phyloP scores from a whole-genome alignment of 805 yeast genomes.

The Yarrowia sp. region DNA sequence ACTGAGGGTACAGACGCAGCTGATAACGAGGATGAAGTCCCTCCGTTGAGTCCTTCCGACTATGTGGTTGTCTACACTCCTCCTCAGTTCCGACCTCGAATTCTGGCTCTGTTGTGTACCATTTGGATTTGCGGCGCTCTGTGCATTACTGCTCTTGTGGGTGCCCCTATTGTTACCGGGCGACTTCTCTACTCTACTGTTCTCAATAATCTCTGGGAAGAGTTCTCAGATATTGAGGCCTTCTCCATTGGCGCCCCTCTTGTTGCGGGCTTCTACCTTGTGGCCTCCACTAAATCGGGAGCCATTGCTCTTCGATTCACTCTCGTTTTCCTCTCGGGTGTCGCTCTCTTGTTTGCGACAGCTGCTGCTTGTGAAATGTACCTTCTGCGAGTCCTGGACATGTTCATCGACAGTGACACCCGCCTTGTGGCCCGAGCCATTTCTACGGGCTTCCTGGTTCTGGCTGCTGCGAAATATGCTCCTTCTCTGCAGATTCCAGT shows the following conservation, averaged over 20 bases:
- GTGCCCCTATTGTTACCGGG: conserved; percentile 37
- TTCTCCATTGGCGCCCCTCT: conserved; percentile 32
- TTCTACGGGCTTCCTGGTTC: neutral
- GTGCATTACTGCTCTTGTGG: conserved; percentile 32
- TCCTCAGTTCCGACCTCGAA: conserved; percentile 63
- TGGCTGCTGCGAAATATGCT: neutral
- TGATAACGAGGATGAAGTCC: conserved; percentile 28
- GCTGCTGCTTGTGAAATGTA: conserved; percentile 6
- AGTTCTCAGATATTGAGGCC: conserved; percentile 33
- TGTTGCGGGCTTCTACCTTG: conserved; percentile 14
- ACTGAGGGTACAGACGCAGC: conserved; percentile 41
- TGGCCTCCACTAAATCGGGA: conserved; percentile 11
- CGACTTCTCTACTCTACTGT: conserved; percentile 27
- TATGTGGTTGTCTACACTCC: conserved; percentile 86
- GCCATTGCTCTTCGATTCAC: neutral
- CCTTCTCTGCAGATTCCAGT: neutral
- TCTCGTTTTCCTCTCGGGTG: neutral
- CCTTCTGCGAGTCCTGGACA: neutral
- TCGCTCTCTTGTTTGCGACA: neutral
- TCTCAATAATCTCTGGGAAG: conserved; percentile 16
- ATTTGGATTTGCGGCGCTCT: conserved; percentile 47
- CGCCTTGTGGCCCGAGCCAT: neutral
- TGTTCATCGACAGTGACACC: neutral
- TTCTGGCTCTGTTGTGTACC: conserved; percentile 48
- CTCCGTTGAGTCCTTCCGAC: conserved; percentile 12